Conservation (phyloP, 441 rosid species). For the Cnidoscolus chayamansa region DNA sequence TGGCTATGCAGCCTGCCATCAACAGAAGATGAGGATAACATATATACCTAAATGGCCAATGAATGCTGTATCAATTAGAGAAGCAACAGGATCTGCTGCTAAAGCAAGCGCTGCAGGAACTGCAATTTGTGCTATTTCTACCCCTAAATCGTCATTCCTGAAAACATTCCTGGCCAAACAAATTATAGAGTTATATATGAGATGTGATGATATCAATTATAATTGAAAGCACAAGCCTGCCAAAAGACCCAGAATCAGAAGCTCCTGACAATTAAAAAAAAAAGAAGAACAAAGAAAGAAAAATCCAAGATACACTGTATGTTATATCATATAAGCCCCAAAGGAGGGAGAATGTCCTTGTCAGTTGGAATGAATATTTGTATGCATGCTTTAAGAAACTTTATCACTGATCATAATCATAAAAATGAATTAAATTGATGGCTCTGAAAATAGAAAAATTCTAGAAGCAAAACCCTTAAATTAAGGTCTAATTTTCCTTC, state of each 20-base stretch:
- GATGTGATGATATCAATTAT: neutral
- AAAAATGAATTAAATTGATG: neutral
- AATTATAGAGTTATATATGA: neutral
- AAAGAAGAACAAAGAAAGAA: neutral
- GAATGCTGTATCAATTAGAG: slow-evolving; percentile 84
- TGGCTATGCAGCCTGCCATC: neutral
- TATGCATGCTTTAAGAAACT: neutral
- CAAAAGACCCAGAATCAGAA: neutral
- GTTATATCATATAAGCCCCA: neutral
- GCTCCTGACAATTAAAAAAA: neutral
- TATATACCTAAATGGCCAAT: slow-evolving; percentile 79
- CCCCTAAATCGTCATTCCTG: slow-evolving; percentile 61
- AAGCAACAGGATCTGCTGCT: slow-evolving; percentile 89
- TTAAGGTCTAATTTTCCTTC: too few relatives aligned
- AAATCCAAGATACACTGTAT: neutral
- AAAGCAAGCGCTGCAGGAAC: slow-evolving; percentile 87
- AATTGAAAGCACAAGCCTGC: neutral
- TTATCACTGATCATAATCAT: neutral
- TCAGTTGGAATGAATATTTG: neutral
- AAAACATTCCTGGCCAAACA: slow-evolving; percentile 44
- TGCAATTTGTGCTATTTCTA: slow-evolving; percentile 73
- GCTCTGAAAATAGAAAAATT: too few relatives aligned
- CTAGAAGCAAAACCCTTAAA: too few relatives aligned
- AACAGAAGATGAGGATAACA: neutral
- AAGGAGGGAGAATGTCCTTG: neutral